Percentiles rank a stretch among this genome's conserved stretches.
These are phyloP conservation scores for Durio zibethinus DNA, from an alignment of 345 rosid genomes.

Conservation along the genomic window DNA sequence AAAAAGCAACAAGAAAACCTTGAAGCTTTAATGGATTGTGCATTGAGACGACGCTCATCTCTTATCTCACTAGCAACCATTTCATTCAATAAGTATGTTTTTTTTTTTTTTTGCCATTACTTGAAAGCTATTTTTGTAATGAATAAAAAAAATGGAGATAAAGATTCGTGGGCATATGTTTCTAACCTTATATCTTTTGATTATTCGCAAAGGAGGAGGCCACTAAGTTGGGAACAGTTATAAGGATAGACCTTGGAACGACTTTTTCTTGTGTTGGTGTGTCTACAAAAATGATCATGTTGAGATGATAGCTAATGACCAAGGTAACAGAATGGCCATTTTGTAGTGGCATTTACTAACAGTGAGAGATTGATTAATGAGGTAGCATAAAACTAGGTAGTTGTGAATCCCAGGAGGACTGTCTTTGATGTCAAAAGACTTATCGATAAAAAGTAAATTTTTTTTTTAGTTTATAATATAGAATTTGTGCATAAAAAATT, in stretches of 20 bases:
- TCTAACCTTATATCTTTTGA: background rate
- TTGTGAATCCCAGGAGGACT: background rate
- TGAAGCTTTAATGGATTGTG: background rate
- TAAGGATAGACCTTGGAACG: background rate
- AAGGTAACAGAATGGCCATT: background rate
- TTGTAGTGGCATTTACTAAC: background rate
- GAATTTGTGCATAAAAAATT: background rate
- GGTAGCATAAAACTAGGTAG: background rate
- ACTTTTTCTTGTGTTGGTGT: background rate
- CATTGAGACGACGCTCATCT: background rate
- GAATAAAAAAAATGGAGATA: no score
- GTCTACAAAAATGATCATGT: background rate
- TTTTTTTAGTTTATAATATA: background rate
- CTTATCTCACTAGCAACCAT: background rate
- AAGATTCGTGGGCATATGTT: background rate
- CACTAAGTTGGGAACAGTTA: background rate
- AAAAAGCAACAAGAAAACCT: no score
- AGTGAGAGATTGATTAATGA: background rate
- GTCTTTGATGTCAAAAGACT: background rate
- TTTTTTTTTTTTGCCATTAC: background rate
- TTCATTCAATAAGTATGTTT: background rate
- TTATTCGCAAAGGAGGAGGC: background rate
- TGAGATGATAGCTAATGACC: background rate
- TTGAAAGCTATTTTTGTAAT: no score
- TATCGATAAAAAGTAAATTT: background rate